Evolutionary conservation across 2,329 filamentous ascomycete genomes (phyloP).

Genomic region (Aspergillus sojae): DNA sequence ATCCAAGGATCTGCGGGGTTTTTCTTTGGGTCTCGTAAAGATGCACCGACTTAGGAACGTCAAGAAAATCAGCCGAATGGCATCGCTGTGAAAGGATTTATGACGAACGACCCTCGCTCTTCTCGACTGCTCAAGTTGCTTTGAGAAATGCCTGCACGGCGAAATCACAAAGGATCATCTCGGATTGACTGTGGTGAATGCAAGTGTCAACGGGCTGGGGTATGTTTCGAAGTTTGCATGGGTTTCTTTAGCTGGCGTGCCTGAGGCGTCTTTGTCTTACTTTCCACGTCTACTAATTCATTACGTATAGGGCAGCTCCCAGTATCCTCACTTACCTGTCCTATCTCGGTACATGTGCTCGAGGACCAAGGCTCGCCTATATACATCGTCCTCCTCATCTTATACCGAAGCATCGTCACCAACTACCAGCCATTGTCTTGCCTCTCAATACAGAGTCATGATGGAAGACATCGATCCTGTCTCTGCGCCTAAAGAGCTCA

Average conservation of each 20-base stretch:
- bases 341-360: not conserved
- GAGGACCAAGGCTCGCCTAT: constrained; percentile 15
- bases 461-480: constrained; percentile 9
- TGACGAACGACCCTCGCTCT: not conserved
- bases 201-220: constrained; percentile 24
- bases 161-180: constrained; percentile 16
- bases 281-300: not conserved
- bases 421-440: constrained; percentile 6
- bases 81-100: not conserved
- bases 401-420: constrained; percentile 15
- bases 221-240: constrained; percentile 14
- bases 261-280: not conserved
- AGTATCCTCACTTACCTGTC: not conserved
- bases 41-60: not conserved
- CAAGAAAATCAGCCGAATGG: not conserved
- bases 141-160: constrained; percentile 21
- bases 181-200: constrained; percentile 24
- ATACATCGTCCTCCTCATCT: constrained; percentile 11
- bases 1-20: not conserved
- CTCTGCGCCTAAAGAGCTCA: constrained; percentile 15
- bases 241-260: not conserved
- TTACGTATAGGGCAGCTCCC: not conserved
- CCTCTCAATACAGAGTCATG: constrained; percentile 13
- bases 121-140: not conserved
- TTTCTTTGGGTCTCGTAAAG: not conserved